Evolutionary conservation across 2,329 filamentous ascomycete species (phyloP).

Genomic region (Phyllosticta citrichinensis): DNA sequence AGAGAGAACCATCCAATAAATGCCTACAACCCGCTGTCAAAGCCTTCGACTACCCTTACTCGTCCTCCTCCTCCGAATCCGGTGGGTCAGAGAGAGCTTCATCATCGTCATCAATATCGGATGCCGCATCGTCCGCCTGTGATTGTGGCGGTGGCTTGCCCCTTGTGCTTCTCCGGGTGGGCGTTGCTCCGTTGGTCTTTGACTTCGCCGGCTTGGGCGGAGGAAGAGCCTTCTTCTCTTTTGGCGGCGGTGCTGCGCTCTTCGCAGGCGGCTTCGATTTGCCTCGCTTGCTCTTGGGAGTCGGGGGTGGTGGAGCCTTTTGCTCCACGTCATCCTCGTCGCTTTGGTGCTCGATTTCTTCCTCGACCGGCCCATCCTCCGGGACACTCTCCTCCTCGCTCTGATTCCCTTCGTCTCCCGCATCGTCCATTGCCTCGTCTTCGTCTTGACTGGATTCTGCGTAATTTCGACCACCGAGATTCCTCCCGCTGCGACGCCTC

Average conservation of each 20-base stretch:
- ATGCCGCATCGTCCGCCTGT: constrained; percentile 6
- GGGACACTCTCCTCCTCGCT: constrained; percentile 13
- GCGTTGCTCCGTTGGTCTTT: constrained; percentile 14
- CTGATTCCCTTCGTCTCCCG: constrained; percentile 19
- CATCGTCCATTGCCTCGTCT: constrained; percentile 16
- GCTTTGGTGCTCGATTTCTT: not conserved
- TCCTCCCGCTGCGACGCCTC: constrained; percentile 33
- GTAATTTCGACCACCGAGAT: constrained; percentile 33
- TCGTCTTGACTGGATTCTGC: constrained; percentile 30
- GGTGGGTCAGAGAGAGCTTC: constrained; percentile 24
- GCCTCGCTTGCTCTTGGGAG: not conserved
- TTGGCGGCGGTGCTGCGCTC: not conserved
- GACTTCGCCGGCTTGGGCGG: constrained; percentile 11
- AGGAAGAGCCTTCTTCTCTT: constrained; percentile 12
- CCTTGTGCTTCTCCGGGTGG: constrained; percentile 11
- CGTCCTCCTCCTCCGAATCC: constrained; percentile 15
- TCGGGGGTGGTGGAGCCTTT: not conserved
- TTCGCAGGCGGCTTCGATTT: not conserved
- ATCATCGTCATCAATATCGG: constrained; percentile 12
- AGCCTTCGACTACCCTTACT: not conserved
- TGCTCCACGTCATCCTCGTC: not conserved
- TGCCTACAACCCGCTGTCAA: not conserved
- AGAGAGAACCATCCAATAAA: not conserved
- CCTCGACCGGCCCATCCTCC: constrained; percentile 2
- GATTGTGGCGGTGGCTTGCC: constrained; percentile 1